Percentiles rank a stretch among this genome's conserved stretches.
phyloP scores from a whole-genome alignment of 208 protist species.

The Blastocrithidia nonstop region DNA sequence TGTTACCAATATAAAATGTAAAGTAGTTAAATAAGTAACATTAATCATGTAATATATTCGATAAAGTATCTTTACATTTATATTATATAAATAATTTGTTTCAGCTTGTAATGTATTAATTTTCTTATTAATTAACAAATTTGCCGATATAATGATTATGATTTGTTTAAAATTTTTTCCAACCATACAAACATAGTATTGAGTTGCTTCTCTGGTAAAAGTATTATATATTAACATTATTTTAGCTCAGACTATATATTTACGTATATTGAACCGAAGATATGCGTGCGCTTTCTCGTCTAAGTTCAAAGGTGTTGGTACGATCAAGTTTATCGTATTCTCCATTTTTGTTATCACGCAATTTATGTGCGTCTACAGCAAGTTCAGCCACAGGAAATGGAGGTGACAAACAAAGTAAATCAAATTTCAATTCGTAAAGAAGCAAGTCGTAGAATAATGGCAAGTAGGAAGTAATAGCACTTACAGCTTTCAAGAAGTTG shows the following conservation, averaged over 20 bases:
- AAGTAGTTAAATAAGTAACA: constrained; percentile 3
- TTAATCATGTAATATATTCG: constrained; percentile 1
- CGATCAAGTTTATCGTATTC: too few relatives aligned
- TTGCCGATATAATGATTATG: constrained; percentile 5
- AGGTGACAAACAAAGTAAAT: too few relatives aligned
- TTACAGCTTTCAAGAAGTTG: constrained; percentile 16
- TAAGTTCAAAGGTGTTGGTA: too few relatives aligned
- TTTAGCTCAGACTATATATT: too few relatives aligned
- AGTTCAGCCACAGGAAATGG: not conserved
- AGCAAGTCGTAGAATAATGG: constrained; percentile 3
- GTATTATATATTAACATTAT: too few relatives aligned
- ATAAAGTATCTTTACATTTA: constrained; percentile 3
- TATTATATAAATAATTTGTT: constrained; percentile 3
- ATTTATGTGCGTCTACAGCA: not conserved
- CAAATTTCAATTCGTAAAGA: not conserved
- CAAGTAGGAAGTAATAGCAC: constrained; percentile 12
- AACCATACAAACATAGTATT: not conserved
- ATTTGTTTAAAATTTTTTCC: constrained; percentile 3
- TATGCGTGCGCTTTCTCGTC: too few relatives aligned
- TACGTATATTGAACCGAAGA: too few relatives aligned
- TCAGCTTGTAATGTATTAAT: not conserved
- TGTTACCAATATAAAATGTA: constrained; percentile 42
- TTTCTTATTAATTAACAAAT: constrained; percentile 4
- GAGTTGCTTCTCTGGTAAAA: too few relatives aligned
- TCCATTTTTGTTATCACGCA: too few relatives aligned